These are phyloP conservation scores for Paramecium sonneborni DNA, from an alignment of 73 alveolate species.

Conservation along the genomic window DNA sequence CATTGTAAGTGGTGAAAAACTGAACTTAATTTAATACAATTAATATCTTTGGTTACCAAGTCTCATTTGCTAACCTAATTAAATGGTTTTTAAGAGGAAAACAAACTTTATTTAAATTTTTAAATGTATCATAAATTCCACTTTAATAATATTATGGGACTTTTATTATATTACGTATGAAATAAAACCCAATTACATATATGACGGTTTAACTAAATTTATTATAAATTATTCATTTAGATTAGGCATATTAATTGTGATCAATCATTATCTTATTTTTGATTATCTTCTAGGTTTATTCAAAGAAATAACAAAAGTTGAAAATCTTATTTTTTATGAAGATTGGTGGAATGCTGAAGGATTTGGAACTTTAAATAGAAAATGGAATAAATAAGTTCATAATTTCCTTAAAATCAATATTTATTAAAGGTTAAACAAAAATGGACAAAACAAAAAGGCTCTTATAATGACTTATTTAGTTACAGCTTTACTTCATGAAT, in stretches of 20 bases:
- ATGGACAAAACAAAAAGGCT: background rate
- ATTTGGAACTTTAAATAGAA: background rate
- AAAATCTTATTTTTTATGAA: background rate
- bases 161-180: background rate
- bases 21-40: background rate
- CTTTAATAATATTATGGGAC: conserved; percentile 16
- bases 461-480: background rate
- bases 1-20: background rate
- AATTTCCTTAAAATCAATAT: background rate
- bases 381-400: background rate
- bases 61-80: background rate
- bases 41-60: background rate
- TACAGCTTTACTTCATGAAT: background rate
- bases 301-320: background rate
- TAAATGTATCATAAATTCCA: conserved; percentile 1
- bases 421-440: background rate
- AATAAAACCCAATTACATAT: background rate
- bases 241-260: background rate
- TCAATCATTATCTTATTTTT: background rate
- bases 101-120: background rate
- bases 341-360: conserved; percentile 41
- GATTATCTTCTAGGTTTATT: background rate
- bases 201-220: background rate
- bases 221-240: background rate
- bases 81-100: background rate